phyloP scores from a whole-genome alignment of 495 filamentous ascomycete species.

The Cercophora scortea region DNA sequence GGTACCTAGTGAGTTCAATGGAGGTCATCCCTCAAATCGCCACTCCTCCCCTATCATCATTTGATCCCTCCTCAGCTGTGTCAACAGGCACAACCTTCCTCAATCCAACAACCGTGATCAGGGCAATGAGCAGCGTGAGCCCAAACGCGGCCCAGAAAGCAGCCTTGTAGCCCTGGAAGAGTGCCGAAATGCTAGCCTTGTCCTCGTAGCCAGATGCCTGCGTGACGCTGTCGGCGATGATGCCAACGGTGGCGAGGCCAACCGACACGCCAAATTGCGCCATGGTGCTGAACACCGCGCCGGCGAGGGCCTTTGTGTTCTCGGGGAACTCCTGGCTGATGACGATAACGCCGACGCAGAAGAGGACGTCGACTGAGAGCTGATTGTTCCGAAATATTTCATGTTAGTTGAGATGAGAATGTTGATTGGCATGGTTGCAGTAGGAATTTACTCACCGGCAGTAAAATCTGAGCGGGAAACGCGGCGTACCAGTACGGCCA shows the following conservation, averaged over 20 bases:
- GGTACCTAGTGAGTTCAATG: too few relatives aligned
- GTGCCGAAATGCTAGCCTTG: constrained; percentile 11
- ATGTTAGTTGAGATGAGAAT: too few relatives aligned
- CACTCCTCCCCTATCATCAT: too few relatives aligned
- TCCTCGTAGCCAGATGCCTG: constrained; percentile 15
- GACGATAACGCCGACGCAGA: constrained; percentile 56
- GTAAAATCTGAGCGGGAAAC: constrained; percentile 25
- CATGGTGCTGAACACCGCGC: constrained; percentile 59
- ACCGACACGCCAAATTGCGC: constrained; percentile 53
- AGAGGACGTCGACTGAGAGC: constrained; percentile 48
- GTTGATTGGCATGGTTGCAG: too few relatives aligned
- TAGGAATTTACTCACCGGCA: not conserved
- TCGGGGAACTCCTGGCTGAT: constrained; percentile 51
- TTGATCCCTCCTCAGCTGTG: too few relatives aligned
- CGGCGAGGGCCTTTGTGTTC: constrained; percentile 52
- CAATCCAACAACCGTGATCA: too few relatives aligned
- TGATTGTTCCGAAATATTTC: too few relatives aligned
- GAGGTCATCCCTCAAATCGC: too few relatives aligned
- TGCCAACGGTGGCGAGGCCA: constrained; percentile 48
- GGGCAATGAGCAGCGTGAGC: too few relatives aligned
- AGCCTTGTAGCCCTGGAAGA: too few relatives aligned
- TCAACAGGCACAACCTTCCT: too few relatives aligned
- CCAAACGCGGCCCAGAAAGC: too few relatives aligned
- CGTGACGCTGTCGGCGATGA: constrained; percentile 48
- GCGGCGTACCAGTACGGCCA: constrained; percentile 50